Conservation (phyloP, 1,284 basidiomycete species). For the Moesziomyces parantarcticus region DNA sequence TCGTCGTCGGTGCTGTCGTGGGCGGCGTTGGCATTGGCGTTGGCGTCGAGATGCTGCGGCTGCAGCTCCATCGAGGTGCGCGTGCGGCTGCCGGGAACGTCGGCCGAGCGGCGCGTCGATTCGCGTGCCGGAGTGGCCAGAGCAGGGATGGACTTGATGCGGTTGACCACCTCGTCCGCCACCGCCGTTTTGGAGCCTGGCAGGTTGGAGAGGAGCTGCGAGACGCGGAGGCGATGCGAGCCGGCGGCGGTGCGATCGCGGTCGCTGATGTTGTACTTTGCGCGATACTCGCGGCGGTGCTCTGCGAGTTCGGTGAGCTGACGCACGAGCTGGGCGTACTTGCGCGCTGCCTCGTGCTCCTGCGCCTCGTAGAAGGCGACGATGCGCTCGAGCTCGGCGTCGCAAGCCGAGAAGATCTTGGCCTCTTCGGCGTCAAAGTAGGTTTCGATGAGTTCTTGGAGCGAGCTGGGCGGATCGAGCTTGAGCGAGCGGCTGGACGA, state of each 20-base stretch:
- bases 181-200: conserved; percentile 15
- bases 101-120: background rate
- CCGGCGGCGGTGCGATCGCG: conserved; percentile 8
- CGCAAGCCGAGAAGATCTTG: conserved; percentile 70
- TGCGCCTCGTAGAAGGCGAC: conserved; percentile 78
- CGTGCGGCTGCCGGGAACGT: background rate
- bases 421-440: conserved; percentile 78
- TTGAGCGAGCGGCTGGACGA: conserved; percentile 26
- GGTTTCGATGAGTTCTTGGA: conserved; percentile 66
- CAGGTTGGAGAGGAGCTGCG: conserved; percentile 30
- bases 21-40: background rate
- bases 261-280: conserved; percentile 41
- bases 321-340: conserved; percentile 73
- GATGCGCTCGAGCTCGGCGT: conserved; percentile 56
- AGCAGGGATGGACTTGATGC: conserved; percentile 14
- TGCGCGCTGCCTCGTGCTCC: conserved; percentile 76
- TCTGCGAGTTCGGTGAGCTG: conserved; percentile 73
- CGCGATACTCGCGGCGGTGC: conserved; percentile 59
- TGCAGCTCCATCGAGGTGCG: conserved; percentile 12
- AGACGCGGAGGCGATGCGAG: conserved; percentile 16
- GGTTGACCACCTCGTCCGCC: conserved; percentile 12
- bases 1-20: conserved; percentile 45
- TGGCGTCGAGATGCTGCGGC: conserved; percentile 14
- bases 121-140: conserved; percentile 1
- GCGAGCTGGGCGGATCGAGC: conserved; percentile 16